phyloP scores from a whole-genome alignment of 2,329 filamentous ascomycete species.

The Fusarium sarcochroum region DNA sequence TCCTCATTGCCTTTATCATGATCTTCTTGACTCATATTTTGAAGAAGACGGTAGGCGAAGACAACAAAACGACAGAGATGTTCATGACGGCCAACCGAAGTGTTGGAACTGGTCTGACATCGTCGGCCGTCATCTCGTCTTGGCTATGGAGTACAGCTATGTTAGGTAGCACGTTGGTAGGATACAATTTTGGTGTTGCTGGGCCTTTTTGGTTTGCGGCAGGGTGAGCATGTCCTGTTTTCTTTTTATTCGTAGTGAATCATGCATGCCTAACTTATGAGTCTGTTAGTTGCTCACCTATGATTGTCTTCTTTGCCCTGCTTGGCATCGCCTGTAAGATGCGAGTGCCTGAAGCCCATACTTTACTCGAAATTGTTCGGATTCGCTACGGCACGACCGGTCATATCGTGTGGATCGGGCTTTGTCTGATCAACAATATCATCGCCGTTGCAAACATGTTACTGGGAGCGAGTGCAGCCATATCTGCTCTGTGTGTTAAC shows the following conservation, averaged over 20 bases:
- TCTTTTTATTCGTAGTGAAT: accelerated
- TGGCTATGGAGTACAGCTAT: slow-evolving; percentile 70
- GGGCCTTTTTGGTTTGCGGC: slow-evolving; percentile 72
- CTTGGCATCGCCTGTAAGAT: slow-evolving; percentile 66
- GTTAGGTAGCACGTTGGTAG: slow-evolving; percentile 64
- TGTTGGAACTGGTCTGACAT: slow-evolving; percentile 65
- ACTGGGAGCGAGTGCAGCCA: slow-evolving; percentile 55
- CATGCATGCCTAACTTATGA: accelerated
- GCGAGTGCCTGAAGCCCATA: slow-evolving; percentile 68
- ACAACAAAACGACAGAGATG: slow-evolving; percentile 68
- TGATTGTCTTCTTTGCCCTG: slow-evolving; percentile 69
- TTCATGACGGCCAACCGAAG: slow-evolving; percentile 68
- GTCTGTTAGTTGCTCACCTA: slow-evolving; percentile 58
- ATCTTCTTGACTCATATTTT: slow-evolving; percentile 61
- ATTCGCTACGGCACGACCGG: slow-evolving; percentile 64
- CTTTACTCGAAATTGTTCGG: slow-evolving; percentile 66
- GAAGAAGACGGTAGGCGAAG: slow-evolving; percentile 65
- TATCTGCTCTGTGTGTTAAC: slow-evolving; percentile 51
- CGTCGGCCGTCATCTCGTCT: slow-evolving; percentile 67
- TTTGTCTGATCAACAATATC: slow-evolving; percentile 68
- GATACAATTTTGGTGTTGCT: slow-evolving; percentile 67
- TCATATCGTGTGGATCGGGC: slow-evolving; percentile 65
- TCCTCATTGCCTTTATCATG: slow-evolving; percentile 58
- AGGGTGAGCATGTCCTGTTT: slow-evolving; percentile 49
- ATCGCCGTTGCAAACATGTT: slow-evolving; percentile 68